Evolutionary conservation across 1,284 basidiomycete species (phyloP), one percentile per base, ranked within the genome.

Genomic region (Cutaneotrichosporon mucoides): DNA sequence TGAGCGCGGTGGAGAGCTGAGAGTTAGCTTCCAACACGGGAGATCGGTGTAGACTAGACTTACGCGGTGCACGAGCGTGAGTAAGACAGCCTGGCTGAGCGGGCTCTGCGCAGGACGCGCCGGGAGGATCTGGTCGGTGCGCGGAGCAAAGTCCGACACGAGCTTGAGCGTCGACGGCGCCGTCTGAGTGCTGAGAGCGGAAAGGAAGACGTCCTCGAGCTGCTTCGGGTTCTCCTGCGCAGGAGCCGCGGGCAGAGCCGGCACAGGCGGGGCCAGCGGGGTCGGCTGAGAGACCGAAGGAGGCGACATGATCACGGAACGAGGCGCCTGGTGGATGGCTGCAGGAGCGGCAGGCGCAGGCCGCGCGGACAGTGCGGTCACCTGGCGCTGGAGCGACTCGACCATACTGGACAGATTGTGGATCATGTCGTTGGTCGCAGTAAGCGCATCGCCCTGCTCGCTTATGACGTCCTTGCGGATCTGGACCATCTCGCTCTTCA

Each of bases 401-500:
- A 73, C 59, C 11, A 60, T 58, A 24, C 33, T 40, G 3, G 63
- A 59, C 65, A 73, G 64, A 13, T 45, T 55, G 37, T 56, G 50
- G 35, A 75, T 46, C 52, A 61, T 45, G 1, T 52, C 55, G 41
- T 63, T 62, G 11, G 63, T 65, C 38, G 55, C 56, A 10, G 24
- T 52, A 11, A 65, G 49, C 34, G 61, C 59, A 8, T 65, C 63
- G 45, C 53, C 58, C 55, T 63, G 61, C 47, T 67, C 66, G 24
- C 49, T 44, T 16, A 55, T 53, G 12, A 65, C 46, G 49, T 65
- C 63, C 61, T 67, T 67, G 51, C 66, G 63, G 44, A 67, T 63
- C 70, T 74, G 71, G 6, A 71, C 48, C 66, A 75, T 68, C 59
- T 76, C 73, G 6, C 71, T 67, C 59, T 66, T 68, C 47, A 75